Conservation (phyloP, 2,329 filamentous ascomycete species). For the Chrysoporthe puriensis region DNA sequence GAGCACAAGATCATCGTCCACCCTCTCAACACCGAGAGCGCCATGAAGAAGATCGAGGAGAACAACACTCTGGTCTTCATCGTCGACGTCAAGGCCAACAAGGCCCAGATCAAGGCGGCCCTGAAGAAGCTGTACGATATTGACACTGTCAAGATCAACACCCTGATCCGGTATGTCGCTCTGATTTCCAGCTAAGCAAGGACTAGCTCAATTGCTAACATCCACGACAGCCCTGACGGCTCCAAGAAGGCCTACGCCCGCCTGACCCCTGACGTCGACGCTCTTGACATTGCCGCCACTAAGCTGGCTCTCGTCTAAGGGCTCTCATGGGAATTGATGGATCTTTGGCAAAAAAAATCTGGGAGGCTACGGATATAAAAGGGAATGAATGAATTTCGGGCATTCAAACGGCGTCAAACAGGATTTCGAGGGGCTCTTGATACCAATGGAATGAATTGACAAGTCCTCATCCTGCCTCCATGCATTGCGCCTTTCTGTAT, state of each 20-base stretch:
- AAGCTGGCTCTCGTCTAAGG: conserved; percentile 96
- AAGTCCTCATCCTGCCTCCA: conserved; percentile 26
- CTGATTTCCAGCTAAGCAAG: too few relatives aligned
- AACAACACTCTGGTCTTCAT: conserved; percentile 99
- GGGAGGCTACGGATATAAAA: conserved; percentile 26
- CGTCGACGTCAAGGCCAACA: conserved; percentile 96
- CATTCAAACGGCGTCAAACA: conserved; percentile 28
- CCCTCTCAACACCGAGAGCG: conserved; percentile 98
- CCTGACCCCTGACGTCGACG: conserved; percentile 94
- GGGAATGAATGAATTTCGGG: conserved; percentile 24
- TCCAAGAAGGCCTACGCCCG: conserved; percentile 98
- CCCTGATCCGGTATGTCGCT: conserved; percentile 80
- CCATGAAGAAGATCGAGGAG: conserved; percentile 99
- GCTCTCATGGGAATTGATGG: conserved; percentile 49
- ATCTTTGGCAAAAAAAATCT: conserved; percentile 14
- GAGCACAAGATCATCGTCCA: conserved; percentile 97
- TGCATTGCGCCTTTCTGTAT: conserved; percentile 7
- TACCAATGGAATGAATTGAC: conserved; percentile 32
- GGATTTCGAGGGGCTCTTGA: conserved; percentile 26
- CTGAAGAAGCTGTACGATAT: conserved; percentile 99
- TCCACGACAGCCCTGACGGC: conserved; percentile 75
- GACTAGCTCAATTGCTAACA: conserved; percentile 26
- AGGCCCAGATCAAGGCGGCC: conserved; percentile 97
- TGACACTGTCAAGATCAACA: conserved; percentile 98
- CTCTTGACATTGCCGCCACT: conserved; percentile 98